These are phyloP conservation scores for peach (Prunus persica) DNA, from an alignment of 306 rosid species.

Conservation along the genomic window Prunus_persica_NCBIv2 NC_034009.1:36787001-36787500, in stretches of 20 bases:
- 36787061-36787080: conserved; percentile 34
- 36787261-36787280: not conserved
- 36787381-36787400: not conserved
- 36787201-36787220: conserved; percentile 72
- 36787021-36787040: not conserved
- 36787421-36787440: not conserved
- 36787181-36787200: conserved; percentile 74
- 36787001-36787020: conserved; percentile 20
- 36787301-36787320: conserved; percentile 78
- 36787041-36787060: conserved; percentile 10
- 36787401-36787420: not conserved
- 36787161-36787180: conserved; percentile 66
- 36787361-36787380: conserved; percentile 36
- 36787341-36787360: conserved; percentile 65
- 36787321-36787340: conserved; percentile 72
- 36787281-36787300: conserved; percentile 24
- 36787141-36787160: conserved; percentile 68
- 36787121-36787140: conserved; percentile 57
- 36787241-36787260: not conserved
- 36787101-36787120: conserved; percentile 60
- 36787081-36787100: conserved; percentile 35
- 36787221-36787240: not conserved
- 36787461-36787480: not conserved
- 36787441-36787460: conserved; percentile 3
- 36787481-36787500: not conserved